Evolutionary conservation across 1,139 yeast genomes (phyloP).

Genomic region (Ashbya aceris): DNA sequence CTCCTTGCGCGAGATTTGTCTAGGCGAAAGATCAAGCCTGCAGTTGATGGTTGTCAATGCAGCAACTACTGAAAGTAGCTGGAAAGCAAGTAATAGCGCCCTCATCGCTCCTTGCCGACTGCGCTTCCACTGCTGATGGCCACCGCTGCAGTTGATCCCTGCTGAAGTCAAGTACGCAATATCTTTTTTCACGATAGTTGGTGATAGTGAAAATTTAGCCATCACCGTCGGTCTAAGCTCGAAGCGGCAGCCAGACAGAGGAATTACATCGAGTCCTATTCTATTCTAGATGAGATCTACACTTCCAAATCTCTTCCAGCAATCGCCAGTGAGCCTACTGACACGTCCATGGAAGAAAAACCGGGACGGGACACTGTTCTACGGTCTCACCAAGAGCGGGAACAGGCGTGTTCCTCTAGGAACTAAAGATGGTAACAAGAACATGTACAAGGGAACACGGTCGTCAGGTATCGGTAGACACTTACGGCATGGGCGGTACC

Average conservation of each 20-base stretch:
- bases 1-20: constrained; percentile 16
- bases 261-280: too few species aligned
- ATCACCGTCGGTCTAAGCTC: too few species aligned
- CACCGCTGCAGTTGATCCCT: too few species aligned
- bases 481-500: constrained; percentile 64
- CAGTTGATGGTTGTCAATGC: constrained; percentile 15
- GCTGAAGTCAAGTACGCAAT: too few species aligned
- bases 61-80: not conserved
- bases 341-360: constrained; percentile 86
- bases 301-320: constrained; percentile 42
- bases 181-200: too few species aligned
- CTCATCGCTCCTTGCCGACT: not conserved
- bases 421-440: constrained; percentile 90
- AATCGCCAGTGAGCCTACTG: constrained; percentile 42
- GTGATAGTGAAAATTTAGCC: too few species aligned
- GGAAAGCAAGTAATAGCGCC: not conserved
- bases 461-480: constrained; percentile 86
- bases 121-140: too few species aligned
- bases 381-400: constrained; percentile 69
- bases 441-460: constrained; percentile 91
- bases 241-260: too few species aligned
- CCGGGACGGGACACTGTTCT: constrained; percentile 75
- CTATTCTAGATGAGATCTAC: constrained; percentile 44
- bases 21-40: constrained; percentile 16
- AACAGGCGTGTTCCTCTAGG: constrained; percentile 79